Conservation (phyloP, 768 basidiomycete genomes). For the Leccinum pellstonianum region DNA sequence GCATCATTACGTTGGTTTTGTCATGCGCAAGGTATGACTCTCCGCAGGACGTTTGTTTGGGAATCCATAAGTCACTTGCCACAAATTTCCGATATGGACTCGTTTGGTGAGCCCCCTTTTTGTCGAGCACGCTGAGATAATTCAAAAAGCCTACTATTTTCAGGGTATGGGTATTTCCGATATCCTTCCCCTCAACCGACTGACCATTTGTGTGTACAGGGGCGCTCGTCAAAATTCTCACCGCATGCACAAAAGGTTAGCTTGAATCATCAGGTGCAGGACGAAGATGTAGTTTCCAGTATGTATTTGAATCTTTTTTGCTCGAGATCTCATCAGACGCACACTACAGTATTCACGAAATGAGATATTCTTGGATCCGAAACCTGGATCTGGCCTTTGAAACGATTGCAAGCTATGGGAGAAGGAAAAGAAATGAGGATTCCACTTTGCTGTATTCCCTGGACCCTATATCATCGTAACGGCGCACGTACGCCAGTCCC, state of each 20-base stretch:
- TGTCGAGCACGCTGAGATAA: neutral
- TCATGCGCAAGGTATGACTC: neutral
- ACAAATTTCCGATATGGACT: constrained; percentile 93
- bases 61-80: constrained; percentile 86
- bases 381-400: neutral
- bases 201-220: constrained; percentile 43
- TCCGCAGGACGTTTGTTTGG: constrained; percentile 79
- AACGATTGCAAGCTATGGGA: neutral
- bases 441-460: neutral
- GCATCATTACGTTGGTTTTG: neutral
- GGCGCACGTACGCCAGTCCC: too few relatives aligned
- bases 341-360: constrained; percentile 32
- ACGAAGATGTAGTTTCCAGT: constrained; percentile 91
- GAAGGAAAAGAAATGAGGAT: neutral
- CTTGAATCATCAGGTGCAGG: constrained; percentile 75
- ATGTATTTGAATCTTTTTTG: constrained; percentile 31
- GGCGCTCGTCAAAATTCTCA: constrained; percentile 90
- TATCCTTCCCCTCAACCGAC: neutral
- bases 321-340: neutral
- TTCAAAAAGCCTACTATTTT: constrained; percentile 4
- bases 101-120: constrained; percentile 65
- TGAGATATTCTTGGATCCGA: constrained; percentile 8
- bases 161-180: constrained; percentile 25
- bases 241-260: constrained; percentile 96
- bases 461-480: too few relatives aligned